phyloP scores from a whole-genome alignment of 1,284 basidiomycete genomes.

The Fomitopsis pinicola region DNA sequence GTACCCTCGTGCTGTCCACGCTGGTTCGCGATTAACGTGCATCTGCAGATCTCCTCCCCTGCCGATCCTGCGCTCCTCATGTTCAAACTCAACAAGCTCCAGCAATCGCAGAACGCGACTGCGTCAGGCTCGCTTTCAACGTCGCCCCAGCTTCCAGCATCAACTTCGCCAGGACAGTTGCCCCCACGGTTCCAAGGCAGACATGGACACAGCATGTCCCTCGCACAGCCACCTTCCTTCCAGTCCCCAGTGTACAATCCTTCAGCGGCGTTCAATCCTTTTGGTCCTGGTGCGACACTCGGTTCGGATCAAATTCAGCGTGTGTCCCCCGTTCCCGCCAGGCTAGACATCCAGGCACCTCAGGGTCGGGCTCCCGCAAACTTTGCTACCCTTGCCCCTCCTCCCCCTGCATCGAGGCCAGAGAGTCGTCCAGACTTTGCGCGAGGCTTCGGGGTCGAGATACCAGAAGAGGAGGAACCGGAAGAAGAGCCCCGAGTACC shows the following conservation, averaged over 20 bases:
- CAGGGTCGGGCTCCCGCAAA: slow-evolving; percentile 55
- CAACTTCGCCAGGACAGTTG: slow-evolving; percentile 47
- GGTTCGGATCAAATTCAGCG: slow-evolving; percentile 43
- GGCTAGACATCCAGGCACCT: slow-evolving; percentile 45
- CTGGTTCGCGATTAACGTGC: slow-evolving; percentile 4
- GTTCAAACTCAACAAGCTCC: slow-evolving; percentile 79
- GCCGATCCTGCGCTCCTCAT: slow-evolving; percentile 74
- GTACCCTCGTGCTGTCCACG: slow-evolving; percentile 25
- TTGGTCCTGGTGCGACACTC: slow-evolving; percentile 49
- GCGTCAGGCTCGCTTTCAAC: slow-evolving; percentile 48
- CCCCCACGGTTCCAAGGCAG: slow-evolving; percentile 45
- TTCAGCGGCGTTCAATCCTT: slow-evolving; percentile 50
- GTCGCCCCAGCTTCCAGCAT: slow-evolving; percentile 58
- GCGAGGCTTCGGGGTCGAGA: slow-evolving; percentile 74
- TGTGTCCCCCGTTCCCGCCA: slow-evolving; percentile 15
- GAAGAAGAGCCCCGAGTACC: slow-evolving; percentile 22
- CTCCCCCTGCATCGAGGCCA: slow-evolving; percentile 36
- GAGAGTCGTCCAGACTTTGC: slow-evolving; percentile 66
- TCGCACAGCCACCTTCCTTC: slow-evolving; percentile 49
- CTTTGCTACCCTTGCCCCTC: slow-evolving; percentile 43
- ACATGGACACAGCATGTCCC: slow-evolving; percentile 69
- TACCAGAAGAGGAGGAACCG: slow-evolving; percentile 52
- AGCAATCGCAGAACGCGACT: slow-evolving; percentile 61
- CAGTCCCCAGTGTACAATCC: slow-evolving; percentile 36
- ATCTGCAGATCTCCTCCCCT: slow-evolving; percentile 73